Evolutionary conservation across 495 filamentous ascomycete species (phyloP).

Genomic region (Echria macrotheca): DNA sequence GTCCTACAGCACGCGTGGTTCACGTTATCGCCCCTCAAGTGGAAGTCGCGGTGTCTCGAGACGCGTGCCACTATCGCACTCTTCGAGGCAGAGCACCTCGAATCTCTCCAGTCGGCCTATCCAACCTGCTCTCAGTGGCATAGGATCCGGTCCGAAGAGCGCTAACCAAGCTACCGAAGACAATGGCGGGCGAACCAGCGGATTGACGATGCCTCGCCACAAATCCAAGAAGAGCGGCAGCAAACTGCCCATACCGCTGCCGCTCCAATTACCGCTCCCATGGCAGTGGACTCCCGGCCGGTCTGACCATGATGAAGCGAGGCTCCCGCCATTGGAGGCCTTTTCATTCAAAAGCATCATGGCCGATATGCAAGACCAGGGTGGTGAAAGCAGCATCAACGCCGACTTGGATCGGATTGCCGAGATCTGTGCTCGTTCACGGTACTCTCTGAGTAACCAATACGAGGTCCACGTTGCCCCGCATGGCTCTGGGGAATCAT

Average conservation of each 20-base stretch:
- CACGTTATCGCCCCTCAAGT: slow-evolving; percentile 20
- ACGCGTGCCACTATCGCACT: slow-evolving; percentile 20
- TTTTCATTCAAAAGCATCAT: slow-evolving; percentile 56
- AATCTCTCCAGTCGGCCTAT: slow-evolving; percentile 15
- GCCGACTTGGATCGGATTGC: slow-evolving; percentile 53
- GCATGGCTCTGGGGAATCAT: slow-evolving; percentile 43
- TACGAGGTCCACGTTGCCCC: slow-evolving; percentile 56
- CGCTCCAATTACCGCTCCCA: slow-evolving; percentile 18
- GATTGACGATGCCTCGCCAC: slow-evolving; percentile 27
- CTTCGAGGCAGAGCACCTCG: slow-evolving; percentile 14
- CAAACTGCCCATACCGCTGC: slow-evolving; percentile 12
- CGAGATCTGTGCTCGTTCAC: slow-evolving; percentile 51
- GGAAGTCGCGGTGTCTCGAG: slow-evolving; percentile 23
- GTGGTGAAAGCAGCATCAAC: slow-evolving; percentile 29
- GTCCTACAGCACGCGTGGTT: slow-evolving; percentile 14
- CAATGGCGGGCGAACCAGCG: slow-evolving; percentile 6
- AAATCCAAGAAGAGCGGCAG: slow-evolving; percentile 24
- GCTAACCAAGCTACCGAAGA: background rate
- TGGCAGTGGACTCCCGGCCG: slow-evolving; percentile 17
- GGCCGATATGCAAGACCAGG: slow-evolving; percentile 38
- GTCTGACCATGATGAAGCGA: slow-evolving; percentile 19
- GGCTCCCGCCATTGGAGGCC: slow-evolving; percentile 49
- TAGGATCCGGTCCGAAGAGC: slow-evolving; percentile 14
- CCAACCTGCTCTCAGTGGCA: slow-evolving; percentile 21
- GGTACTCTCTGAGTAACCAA: slow-evolving; percentile 52